Evolutionary conservation across 495 filamentous ascomycete species (phyloP).

Genomic region (Aspergillus homomorphus): DNA sequence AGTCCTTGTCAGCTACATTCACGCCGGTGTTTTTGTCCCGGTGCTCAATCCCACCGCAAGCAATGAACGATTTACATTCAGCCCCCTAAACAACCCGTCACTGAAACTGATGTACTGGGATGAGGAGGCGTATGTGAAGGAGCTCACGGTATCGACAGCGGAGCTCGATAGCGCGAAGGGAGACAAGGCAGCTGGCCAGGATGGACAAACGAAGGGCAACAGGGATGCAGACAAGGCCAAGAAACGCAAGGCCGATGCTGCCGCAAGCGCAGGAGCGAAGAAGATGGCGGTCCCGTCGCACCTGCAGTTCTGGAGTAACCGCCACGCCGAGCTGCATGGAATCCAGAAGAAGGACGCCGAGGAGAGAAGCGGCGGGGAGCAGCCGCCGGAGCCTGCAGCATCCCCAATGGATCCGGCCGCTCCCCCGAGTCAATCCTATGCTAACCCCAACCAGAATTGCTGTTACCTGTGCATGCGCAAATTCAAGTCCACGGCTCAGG

Average conservation of each 20-base stretch:
- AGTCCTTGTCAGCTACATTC: constrained; percentile 74
- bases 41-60: constrained; percentile 55
- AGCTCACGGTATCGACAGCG: constrained; percentile 57
- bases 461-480: constrained; percentile 75
- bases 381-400: constrained; percentile 10
- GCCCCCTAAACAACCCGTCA: constrained; percentile 65
- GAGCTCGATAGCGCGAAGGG: constrained; percentile 37
- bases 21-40: constrained; percentile 84
- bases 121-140: constrained; percentile 68
- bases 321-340: constrained; percentile 79
- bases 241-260: constrained; percentile 63
- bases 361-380: constrained; percentile 20
- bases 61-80: constrained; percentile 64
- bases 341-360: constrained; percentile 36
- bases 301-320: constrained; percentile 85
- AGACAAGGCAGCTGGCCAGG: constrained; percentile 36
- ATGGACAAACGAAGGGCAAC: constrained; percentile 32
- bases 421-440: constrained; percentile 58
- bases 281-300: constrained; percentile 58
- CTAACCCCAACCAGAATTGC: constrained; percentile 65
- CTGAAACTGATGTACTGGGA: constrained; percentile 83
- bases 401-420: constrained; percentile 18
- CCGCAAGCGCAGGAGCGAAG: constrained; percentile 40
- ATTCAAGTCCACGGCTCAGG: constrained; percentile 65
- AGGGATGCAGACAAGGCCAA: constrained; percentile 63